Evolutionary conservation across 352 stramenopile genomes (phyloP), one percentile per base, ranked within the genome.

Genomic region (Phytophthora sp.): DNA sequence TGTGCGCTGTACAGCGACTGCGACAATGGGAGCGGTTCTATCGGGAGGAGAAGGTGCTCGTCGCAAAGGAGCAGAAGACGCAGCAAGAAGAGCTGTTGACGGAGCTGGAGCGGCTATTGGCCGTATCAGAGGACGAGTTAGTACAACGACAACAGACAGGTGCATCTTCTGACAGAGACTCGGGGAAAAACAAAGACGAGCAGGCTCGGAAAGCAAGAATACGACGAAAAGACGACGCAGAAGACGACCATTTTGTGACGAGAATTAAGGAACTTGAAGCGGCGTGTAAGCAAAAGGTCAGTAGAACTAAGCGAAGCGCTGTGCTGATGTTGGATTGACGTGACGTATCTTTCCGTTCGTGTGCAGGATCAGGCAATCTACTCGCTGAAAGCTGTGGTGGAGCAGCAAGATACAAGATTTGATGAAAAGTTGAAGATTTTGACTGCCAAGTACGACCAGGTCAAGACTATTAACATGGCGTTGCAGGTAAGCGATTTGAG

Each of bases 401-500:
- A 95, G 53, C 74, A 82, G 12, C 86, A 95, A 52, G 80, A 95
- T 31, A 65, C 51, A 0, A 71, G 84, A 4, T 84, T 88, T 9
- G 83, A 92, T 20, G 82, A 89, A 23, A 95, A 92, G 46, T 54
- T 90, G 16, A 88, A 86, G 65, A 65, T 89, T 27, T 63, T 83
- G 20, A 86, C 74, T 29, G 69, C 73, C 36, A 95, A 93, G 51
- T 95, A 95, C 59, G 77, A 85, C 35, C 82, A 95, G 60, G 79
- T 89, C 18, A 93, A 93, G 62, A 71, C 76, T 29, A 91, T 95
- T 55, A 95, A 92, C 57, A 63, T 93, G 54, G 78, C 83, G 3
- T 67, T 95, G 21, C 86, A 94, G 77, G 85, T 91, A 70, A 12
- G n/a, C n/a, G n/a, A n/a, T n/a, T n/a, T n/a, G n/a, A n/a, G n/a